phyloP scores from a whole-genome alignment of 257 asterid species.

The Penstemon newberryi region DNA sequence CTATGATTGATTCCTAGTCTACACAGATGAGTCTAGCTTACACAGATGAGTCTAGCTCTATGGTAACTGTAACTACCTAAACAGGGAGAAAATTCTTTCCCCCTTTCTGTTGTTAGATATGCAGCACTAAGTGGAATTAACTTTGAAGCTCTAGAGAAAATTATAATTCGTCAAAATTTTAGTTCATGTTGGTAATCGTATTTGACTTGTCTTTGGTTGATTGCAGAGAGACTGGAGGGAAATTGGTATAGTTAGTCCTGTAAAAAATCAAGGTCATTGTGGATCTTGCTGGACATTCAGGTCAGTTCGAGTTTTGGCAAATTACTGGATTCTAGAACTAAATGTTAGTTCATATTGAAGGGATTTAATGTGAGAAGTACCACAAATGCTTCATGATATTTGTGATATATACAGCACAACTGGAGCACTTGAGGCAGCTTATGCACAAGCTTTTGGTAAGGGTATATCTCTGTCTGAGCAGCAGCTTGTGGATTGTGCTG shows the following conservation, averaged over 20 bases:
- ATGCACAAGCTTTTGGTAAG: conserved; percentile 77
- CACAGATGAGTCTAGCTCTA: no score
- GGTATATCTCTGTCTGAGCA: conserved; percentile 84
- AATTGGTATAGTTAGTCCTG: conserved; percentile 86
- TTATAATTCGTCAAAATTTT: conserved; percentile 2
- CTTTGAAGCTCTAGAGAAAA: conserved; percentile 10
- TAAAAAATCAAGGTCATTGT: conserved; percentile 80
- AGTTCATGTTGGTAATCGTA: conserved; percentile 4
- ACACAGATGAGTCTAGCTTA: no score
- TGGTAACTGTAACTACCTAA: no score
- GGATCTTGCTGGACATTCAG: conserved; percentile 99
- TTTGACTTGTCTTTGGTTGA: conserved; percentile 21
- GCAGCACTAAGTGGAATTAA: no score
- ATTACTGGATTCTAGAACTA: neutral
- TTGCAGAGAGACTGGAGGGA: conserved; percentile 91
- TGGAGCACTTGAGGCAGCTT: conserved; percentile 98
- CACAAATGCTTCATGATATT: neutral
- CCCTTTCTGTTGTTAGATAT: no score
- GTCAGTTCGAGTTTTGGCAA: conserved; percentile 36
- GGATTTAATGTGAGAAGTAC: neutral
- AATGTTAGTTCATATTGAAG: neutral
- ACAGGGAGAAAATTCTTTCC: no score
- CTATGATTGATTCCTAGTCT: no score
- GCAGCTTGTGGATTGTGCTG: conserved; percentile 99
- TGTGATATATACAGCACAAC: conserved; percentile 65